Conservation (phyloP, 768 basidiomycete species). For the Cubamyces sp. region DNA sequence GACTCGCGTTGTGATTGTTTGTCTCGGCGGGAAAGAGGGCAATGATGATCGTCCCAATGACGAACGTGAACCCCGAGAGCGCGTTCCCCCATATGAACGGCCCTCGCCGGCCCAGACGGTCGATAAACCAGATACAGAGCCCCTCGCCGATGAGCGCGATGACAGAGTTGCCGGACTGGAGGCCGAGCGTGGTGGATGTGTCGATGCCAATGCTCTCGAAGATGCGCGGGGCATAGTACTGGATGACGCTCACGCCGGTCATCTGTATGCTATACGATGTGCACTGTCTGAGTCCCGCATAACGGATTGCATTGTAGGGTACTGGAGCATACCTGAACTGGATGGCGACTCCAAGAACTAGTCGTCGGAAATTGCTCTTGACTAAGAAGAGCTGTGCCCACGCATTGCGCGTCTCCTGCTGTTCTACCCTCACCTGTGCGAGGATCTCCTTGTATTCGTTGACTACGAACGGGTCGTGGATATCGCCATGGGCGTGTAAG, state of each 20-base stretch:
- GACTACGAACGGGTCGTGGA: conserved; percentile 50
- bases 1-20: conserved; percentile 28
- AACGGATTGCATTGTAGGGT: conserved; percentile 25
- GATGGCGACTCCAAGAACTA: conserved; percentile 45
- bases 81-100: conserved; percentile 32
- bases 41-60: conserved; percentile 33
- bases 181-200: conserved; percentile 44
- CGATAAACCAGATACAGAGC: conserved; percentile 34
- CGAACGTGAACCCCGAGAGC: conserved; percentile 30
- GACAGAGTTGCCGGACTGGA: conserved; percentile 58
- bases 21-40: conserved; percentile 28
- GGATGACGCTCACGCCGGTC: conserved; percentile 59
- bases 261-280: conserved; percentile 58
- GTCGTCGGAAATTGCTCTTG: conserved; percentile 50
- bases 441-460: conserved; percentile 32
- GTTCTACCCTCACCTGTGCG: conserved; percentile 27
- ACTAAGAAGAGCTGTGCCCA: conserved; percentile 47
- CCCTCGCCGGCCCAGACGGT: conserved; percentile 30
- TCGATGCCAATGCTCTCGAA: conserved; percentile 28
- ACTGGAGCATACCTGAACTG: conserved; percentile 25
- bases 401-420: conserved; percentile 27
- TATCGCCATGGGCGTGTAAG: conserved; percentile 55
- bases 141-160: conserved; percentile 56
- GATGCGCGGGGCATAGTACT: conserved; percentile 31
- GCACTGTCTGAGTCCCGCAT: conserved; percentile 36